phyloP scores from a whole-genome alignment of 371 early-diverging fungal species.

The Nematocida parisii region DNA sequence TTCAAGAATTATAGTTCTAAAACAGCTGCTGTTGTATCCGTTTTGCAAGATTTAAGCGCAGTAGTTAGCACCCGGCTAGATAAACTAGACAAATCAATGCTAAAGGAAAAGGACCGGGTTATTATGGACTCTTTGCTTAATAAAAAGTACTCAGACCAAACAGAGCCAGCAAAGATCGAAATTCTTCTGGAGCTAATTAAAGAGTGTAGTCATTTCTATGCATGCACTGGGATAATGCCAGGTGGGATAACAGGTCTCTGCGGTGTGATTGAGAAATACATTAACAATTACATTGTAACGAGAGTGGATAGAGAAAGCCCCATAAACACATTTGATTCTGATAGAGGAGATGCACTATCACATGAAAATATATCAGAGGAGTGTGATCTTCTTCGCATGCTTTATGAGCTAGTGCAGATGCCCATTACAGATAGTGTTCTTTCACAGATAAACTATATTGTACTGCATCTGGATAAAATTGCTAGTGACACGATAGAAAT shows the following conservation, averaged over 20 bases:
- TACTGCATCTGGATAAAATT: slow-evolving; percentile 6
- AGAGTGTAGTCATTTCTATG: background rate
- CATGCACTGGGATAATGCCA: background rate
- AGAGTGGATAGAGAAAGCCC: background rate
- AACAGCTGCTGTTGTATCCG: background rate
- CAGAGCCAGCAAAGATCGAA: background rate
- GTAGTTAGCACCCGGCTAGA: background rate
- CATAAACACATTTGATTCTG: too few relatives aligned
- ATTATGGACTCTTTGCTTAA: background rate
- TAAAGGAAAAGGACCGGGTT: background rate
- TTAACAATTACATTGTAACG: background rate
- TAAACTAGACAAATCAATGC: background rate
- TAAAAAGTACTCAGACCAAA: background rate
- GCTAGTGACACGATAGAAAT: background rate
- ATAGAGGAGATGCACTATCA: too few relatives aligned
- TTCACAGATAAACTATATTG: slow-evolving; percentile 42
- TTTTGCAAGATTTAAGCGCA: background rate
- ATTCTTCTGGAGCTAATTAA: slow-evolving; percentile 12
- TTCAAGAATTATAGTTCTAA: background rate
- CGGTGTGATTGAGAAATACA: slow-evolving; percentile 32
- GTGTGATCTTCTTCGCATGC: slow-evolving; percentile 2
- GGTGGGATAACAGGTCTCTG: slow-evolving; percentile 7
- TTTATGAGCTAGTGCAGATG: slow-evolving; percentile 15
- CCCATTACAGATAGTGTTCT: slow-evolving; percentile 33
- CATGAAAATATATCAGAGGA: slow-evolving; percentile 1